A percentile compares a stretch with the other conserved stretches of the same genome.
Evolutionary conservation across 106 monocot species (phyloP).

Genomic region (Apostasia shenzhenica): DNA sequence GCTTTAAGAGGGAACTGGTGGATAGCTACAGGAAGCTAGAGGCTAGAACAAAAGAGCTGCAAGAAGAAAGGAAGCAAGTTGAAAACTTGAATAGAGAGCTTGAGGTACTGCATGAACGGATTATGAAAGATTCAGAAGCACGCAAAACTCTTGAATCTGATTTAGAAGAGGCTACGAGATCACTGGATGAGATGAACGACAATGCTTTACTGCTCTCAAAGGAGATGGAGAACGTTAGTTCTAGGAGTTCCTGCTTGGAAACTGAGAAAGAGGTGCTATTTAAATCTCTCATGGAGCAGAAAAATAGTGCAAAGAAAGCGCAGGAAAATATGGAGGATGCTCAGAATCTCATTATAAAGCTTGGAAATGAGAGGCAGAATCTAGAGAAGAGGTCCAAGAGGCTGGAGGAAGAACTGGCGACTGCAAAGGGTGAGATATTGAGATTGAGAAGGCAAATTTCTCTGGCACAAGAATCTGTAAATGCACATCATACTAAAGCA

Average conservation of each 20-base stretch:
- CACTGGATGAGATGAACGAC: slow-evolving; percentile 73
- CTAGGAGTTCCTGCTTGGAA: slow-evolving; percentile 43
- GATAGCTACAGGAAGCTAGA: slow-evolving; percentile 50
- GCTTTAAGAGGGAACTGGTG: slow-evolving; percentile 59
- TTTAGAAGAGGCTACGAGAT: slow-evolving; percentile 61
- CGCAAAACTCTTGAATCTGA: slow-evolving; percentile 49
- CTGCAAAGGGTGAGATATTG: slow-evolving; percentile 83
- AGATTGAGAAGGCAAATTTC: slow-evolving; percentile 46
- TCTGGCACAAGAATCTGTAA: slow-evolving; percentile 17
- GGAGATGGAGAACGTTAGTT: slow-evolving; percentile 57
- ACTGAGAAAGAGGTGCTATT: slow-evolving; percentile 73
- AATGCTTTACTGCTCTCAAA: slow-evolving; percentile 47
- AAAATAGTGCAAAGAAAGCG: slow-evolving; percentile 42
- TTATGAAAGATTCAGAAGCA: slow-evolving; percentile 47
- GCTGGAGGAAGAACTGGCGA: slow-evolving; percentile 76
- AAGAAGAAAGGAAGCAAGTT: slow-evolving; percentile 56
- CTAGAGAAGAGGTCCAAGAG: slow-evolving; percentile 45
- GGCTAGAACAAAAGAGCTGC: slow-evolving; percentile 28
- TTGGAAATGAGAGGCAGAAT: slow-evolving; percentile 56
- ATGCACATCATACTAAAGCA: slow-evolving; percentile 10
- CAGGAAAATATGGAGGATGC: slow-evolving; percentile 87
- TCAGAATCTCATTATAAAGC: slow-evolving; percentile 46
- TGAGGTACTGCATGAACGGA: slow-evolving; percentile 40
- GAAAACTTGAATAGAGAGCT: slow-evolving; percentile 49
- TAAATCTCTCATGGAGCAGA: slow-evolving; percentile 57